A percentile compares a stretch with the other conserved stretches of the same genome.
Conservation (phyloP, 495 filamentous ascomycete species). For the Stereocaulon alpinum region DNA sequence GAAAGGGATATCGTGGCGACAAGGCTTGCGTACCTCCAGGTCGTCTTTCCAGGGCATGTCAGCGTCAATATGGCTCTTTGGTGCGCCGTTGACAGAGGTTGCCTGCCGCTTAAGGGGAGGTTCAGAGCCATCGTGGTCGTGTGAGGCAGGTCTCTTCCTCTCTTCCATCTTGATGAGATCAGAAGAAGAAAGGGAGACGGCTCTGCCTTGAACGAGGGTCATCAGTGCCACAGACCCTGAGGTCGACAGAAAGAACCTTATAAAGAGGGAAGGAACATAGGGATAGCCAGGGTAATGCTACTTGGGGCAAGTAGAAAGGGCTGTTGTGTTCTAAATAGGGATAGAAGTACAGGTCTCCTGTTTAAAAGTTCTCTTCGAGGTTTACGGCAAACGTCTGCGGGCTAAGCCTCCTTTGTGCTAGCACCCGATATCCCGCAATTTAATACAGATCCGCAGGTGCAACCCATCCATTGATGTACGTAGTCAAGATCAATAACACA, state of each 20-base stretch:
- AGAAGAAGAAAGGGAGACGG: conserved; percentile 58
- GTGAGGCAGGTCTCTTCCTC: conserved; percentile 77
- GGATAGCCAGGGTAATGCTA: neutral
- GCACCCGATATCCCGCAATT: neutral
- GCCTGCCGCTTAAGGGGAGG: conserved; percentile 82
- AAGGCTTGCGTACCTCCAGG: conserved; percentile 60
- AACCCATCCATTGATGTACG: neutral
- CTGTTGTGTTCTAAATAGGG: neutral
- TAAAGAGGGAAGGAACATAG: neutral
- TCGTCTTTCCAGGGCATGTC: conserved; percentile 81
- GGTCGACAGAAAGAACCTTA: conserved; percentile 8
- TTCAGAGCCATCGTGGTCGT: conserved; percentile 63
- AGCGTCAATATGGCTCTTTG: conserved; percentile 61
- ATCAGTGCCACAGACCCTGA: conserved; percentile 46
- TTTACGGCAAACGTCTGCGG: neutral
- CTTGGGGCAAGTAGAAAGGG: neutral
- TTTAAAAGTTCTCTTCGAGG: neutral
- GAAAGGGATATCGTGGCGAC: neutral
- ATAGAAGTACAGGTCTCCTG: neutral
- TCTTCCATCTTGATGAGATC: conserved; percentile 89
- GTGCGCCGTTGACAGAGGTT: conserved; percentile 58
- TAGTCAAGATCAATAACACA: neutral
- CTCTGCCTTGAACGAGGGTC: conserved; percentile 64
- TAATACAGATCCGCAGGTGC: neutral
- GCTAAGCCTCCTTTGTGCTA: conserved; percentile 3